These are phyloP conservation scores for Phytophthora capsici DNA, from an alignment of 352 stramenopile genomes.

Conservation along the genomic window DNA sequence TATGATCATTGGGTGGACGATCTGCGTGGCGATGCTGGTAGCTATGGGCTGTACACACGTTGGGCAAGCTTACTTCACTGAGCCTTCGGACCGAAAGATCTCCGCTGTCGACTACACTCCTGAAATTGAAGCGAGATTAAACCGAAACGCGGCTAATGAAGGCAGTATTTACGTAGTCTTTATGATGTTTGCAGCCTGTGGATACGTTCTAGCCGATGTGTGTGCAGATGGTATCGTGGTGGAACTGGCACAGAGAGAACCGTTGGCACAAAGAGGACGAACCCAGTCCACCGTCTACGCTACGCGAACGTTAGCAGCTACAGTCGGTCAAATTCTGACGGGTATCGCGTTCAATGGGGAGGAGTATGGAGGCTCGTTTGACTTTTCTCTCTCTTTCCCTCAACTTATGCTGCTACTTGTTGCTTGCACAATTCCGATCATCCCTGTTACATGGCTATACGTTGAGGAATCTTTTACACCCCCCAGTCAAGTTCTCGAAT, in stretches of 20 bases:
- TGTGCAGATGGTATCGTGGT: conserved; percentile 57
- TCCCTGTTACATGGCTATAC: not conserved
- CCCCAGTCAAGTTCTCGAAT: not conserved
- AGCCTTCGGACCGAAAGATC: conserved; percentile 1
- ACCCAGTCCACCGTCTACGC: conserved; percentile 46
- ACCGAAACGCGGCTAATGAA: conserved; percentile 21
- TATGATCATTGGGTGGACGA: conserved; percentile 42
- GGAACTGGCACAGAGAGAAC: conserved; percentile 50
- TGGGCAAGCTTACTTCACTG: conserved; percentile 33
- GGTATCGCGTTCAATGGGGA: conserved; percentile 40
- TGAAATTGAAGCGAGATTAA: conserved; percentile 18
- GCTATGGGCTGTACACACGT: conserved; percentile 28
- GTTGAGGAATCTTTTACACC: not conserved
- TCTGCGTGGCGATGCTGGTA: conserved; percentile 37
- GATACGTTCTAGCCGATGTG: conserved; percentile 48
- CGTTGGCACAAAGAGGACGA: conserved; percentile 34
- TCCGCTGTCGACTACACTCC: not conserved
- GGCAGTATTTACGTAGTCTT: conserved; percentile 41
- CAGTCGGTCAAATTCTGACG: conserved; percentile 36
- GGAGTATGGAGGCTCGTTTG: conserved; percentile 42
- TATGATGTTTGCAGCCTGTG: conserved; percentile 53
- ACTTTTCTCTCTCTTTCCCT: conserved; percentile 38
- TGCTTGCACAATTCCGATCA: not conserved
- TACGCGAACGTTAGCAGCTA: conserved; percentile 36
- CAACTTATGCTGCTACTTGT: conserved; percentile 40